A percentile compares a stretch with the other conserved stretches of the same genome.
Evolutionary conservation across 805 yeast species (phyloP).

Genomic region (Maudiozyma turicensis): DNA sequence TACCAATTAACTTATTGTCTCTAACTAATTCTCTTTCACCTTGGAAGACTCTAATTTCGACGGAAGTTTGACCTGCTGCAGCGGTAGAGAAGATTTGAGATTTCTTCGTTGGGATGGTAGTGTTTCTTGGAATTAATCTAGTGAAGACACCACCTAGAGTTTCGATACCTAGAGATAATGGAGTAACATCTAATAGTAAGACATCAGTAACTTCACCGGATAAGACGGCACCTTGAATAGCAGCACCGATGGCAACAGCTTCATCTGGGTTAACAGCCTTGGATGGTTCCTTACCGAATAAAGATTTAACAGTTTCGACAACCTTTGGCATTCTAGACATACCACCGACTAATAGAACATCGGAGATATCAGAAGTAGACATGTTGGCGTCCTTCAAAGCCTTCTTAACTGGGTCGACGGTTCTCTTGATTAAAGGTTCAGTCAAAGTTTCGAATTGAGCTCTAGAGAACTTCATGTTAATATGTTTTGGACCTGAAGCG

Average conservation of each 20-base stretch:
- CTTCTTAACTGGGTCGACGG: conserved; percentile 67
- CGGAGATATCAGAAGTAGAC: conserved; percentile 58
- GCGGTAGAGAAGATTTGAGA: conserved; percentile 95
- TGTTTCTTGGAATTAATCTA: conserved; percentile 77
- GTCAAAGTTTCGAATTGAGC: conserved; percentile 64
- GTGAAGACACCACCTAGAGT: conserved; percentile 98
- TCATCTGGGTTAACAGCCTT: conserved; percentile 93
- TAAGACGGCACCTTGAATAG: conserved; percentile 93
- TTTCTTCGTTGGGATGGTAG: conserved; percentile 94
- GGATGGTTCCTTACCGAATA: conserved; percentile 77
- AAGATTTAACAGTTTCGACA: conserved; percentile 53
- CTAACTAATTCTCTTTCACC: conserved; percentile 98
- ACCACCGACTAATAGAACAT: conserved; percentile 74
- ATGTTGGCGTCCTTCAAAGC: conserved; percentile 71
- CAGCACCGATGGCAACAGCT: conserved; percentile 94
- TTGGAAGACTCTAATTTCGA: conserved; percentile 96
- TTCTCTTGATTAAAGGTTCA: conserved; percentile 56
- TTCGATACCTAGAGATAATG: conserved; percentile 88
- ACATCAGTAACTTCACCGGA: conserved; percentile 94
- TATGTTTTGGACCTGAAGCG: conserved; percentile 62
- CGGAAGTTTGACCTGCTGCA: conserved; percentile 92
- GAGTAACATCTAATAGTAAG: conserved; percentile 78
- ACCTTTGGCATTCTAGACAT: conserved; percentile 88
- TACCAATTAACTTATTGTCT: conserved; percentile 95
- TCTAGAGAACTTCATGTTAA: conserved; percentile 56